Base-by-base conservation (phyloP, 2,329 filamentous ascomycete species). In the Pseudocercospora crystallina region DNA sequence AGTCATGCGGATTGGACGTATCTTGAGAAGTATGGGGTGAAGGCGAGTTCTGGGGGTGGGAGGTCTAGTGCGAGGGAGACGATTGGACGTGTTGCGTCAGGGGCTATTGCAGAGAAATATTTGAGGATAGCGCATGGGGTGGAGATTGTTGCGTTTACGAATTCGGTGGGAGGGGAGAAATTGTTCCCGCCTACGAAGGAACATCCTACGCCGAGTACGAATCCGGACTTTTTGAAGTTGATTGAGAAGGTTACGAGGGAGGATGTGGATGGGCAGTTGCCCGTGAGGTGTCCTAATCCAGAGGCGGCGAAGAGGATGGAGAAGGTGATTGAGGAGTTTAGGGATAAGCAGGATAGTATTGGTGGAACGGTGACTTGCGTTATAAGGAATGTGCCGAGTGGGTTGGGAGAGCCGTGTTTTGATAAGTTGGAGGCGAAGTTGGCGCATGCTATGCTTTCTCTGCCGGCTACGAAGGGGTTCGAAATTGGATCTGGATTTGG, bases 1-100 rank as follows among this genome's bases (percentile, higher is more conserved):
- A 90, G 85, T 69, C 94, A 97, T 73, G 92, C 94, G 53, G 92
- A 97, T 74, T 96, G 87, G 83, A 97, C 94, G 54, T 97, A 97
- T 75, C 80, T 96, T 54, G 89, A 96, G 72, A 97, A 97, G 76
- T 99, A 99, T 71, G 92, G 92, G 50, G 85, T 95, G 62, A 95
- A 95, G 77, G 90, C 94, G 33, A 89, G 84, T 69, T 90, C 85
- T 55, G 92, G 94, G 51, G 92, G 94, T 62, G 92, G 94, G 47
- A 82, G 94, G 56, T 91, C 87, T 69, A 91, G 86, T 69, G 94
- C 94, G n/a, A 80, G 92, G 59, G 92, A 97, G 79, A 97, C 92
- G 9, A 96, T 97, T 67, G 82, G 83, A 57, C 83, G 92, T 61
- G 92, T 97, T 15, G 91, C 92, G 43, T 91, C 91, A 14, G 90